phyloP scores from a whole-genome alignment of 108 stramenopile species.

The Aurantiochytrium sp. region DNA sequence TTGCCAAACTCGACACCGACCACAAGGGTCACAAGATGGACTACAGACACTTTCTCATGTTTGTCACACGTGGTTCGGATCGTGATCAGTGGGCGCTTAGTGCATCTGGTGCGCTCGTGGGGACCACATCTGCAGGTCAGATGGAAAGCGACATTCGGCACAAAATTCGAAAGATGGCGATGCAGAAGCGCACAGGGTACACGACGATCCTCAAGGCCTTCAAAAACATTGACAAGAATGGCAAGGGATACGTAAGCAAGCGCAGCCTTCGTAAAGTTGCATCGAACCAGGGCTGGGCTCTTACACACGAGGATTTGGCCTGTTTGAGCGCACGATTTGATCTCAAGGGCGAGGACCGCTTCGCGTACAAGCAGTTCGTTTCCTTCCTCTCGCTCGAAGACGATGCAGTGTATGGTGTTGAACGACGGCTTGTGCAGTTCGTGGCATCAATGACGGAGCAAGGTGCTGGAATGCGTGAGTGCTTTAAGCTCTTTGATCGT shows the following conservation, averaged over 20 bases:
- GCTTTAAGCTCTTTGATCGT: neutral
- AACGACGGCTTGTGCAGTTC: neutral
- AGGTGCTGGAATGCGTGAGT: neutral
- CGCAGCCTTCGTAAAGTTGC: neutral
- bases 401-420: neutral
- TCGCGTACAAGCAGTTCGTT: slow-evolving; percentile 9
- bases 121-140: neutral
- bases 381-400: neutral
- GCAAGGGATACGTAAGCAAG: neutral
- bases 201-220: neutral
- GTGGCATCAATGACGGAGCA: neutral
- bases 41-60: slow-evolving; percentile 17
- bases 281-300: neutral
- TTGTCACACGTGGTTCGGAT: neutral
- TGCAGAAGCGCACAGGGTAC: neutral
- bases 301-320: neutral
- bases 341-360: neutral
- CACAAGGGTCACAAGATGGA: neutral
- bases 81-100: slow-evolving; percentile 16
- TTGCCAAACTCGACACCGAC: neutral
- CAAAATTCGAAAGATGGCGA: neutral
- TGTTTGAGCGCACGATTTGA: neutral
- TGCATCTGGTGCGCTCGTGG: neutral
- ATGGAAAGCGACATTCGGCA: neutral
- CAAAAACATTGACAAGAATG: neutral